These are phyloP conservation scores for Chlorella sp. DNA, from an alignment of 139 green algal genomes.

Conservation along the genomic window DNA sequence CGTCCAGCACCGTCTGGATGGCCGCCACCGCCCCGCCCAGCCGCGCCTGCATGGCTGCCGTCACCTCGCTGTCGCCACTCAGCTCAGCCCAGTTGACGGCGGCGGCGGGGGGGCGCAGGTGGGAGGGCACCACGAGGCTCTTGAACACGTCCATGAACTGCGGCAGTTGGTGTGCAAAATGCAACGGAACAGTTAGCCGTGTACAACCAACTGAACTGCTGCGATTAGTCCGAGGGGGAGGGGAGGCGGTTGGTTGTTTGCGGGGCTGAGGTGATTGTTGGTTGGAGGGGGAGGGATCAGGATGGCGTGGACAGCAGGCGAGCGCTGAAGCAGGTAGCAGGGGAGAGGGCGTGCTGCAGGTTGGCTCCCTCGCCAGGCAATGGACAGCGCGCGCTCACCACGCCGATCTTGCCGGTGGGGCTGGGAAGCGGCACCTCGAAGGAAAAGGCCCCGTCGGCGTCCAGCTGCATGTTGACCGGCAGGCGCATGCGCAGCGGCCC, in stretches of 20 bases:
- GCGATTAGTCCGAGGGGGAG: too few species aligned
- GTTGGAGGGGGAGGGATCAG: too few species aligned
- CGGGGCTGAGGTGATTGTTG: too few species aligned
- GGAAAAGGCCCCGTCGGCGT: slow-evolving; percentile 52
- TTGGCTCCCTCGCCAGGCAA: too few species aligned
- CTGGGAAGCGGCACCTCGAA: slow-evolving; percentile 60
- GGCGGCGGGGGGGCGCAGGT: slow-evolving; percentile 51
- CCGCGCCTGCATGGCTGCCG: slow-evolving; percentile 30
- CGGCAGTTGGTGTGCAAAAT: background rate
- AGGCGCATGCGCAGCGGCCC: slow-evolving; percentile 59
- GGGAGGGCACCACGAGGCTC: slow-evolving; percentile 50
- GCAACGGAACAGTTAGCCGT: too few species aligned
- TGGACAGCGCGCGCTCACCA: slow-evolving; percentile 25
- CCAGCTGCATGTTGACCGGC: slow-evolving; percentile 52
- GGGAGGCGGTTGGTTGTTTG: too few species aligned
- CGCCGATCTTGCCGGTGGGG: slow-evolving; percentile 35
- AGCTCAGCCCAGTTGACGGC: slow-evolving; percentile 45
- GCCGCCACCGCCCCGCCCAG: slow-evolving; percentile 19
- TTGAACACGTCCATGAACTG: slow-evolving; percentile 61
- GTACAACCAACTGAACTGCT: too few species aligned
- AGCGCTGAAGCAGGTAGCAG: too few species aligned
- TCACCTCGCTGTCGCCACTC: slow-evolving; percentile 44
- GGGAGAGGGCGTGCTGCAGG: too few species aligned
- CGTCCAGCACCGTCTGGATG: slow-evolving; percentile 30
- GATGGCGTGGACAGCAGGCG: too few species aligned